These are phyloP conservation scores for Metarhizium guizhouense DNA, from an alignment of 2,329 filamentous ascomycete genomes.

Conservation along the genomic window DNA sequence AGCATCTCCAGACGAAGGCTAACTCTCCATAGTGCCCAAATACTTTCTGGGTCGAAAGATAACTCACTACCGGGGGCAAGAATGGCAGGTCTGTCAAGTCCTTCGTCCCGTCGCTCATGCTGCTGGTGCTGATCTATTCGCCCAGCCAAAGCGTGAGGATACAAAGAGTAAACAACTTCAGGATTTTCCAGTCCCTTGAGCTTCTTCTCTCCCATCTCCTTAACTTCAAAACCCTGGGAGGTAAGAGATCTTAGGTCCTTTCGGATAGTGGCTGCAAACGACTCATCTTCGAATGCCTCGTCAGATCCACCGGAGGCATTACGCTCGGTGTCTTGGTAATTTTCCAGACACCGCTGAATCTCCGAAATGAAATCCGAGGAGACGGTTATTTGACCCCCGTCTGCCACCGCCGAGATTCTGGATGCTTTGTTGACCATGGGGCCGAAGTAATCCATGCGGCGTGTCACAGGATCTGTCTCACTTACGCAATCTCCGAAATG, in stretches of 20 bases:
- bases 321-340: conserved; percentile 77
- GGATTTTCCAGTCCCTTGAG: conserved; percentile 96
- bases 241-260: conserved; percentile 81
- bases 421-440: conserved; percentile 98
- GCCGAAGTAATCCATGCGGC: conserved; percentile 98
- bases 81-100: conserved; percentile 48
- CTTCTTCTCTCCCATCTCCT: conserved; percentile 90
- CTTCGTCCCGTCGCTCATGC: conserved; percentile 34
- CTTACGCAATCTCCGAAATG: conserved; percentile 94
- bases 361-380: conserved; percentile 96
- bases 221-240: conserved; percentile 91
- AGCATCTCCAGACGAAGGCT: conserved; percentile 87
- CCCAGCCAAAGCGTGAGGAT: conserved; percentile 78
- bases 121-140: conserved; percentile 62
- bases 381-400: conserved; percentile 94
- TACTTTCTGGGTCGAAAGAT: conserved; percentile 68
- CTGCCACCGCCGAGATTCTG: conserved; percentile 86
- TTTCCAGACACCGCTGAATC: conserved; percentile 83
- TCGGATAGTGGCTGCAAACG: conserved; percentile 66
- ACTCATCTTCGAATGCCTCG: conserved; percentile 61
- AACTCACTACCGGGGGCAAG: conserved; percentile 58
- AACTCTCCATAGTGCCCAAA: conserved; percentile 86
- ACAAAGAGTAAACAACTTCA: conserved; percentile 90
- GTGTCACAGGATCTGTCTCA: conserved; percentile 90
- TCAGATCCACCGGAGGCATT: conserved; percentile 60